A percentile compares a stretch with the other conserved stretches of the same genome.
Evolutionary conservation across 148 eudicot genomes (phyloP).

Genomic region (Vaccinium vitisidaea): DNA sequence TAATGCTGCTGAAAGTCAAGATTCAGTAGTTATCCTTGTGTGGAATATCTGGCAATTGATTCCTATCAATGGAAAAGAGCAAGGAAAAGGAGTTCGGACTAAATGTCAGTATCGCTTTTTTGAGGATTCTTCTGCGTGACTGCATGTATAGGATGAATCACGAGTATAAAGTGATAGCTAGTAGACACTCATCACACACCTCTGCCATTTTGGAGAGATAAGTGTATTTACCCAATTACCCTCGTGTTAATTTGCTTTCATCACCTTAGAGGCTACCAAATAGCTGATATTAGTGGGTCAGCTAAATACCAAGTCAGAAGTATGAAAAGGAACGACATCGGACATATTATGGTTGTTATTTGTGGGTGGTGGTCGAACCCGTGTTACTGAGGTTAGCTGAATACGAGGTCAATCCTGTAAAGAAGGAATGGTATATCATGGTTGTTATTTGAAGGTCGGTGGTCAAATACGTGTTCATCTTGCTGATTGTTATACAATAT

Average conservation of each 20-base stretch:
- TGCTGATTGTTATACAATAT: conserved; percentile 8
- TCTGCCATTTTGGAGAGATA: neutral
- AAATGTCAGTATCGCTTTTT: neutral
- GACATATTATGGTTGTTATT: neutral
- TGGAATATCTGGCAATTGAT: neutral
- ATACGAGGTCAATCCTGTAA: neutral
- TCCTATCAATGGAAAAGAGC: neutral
- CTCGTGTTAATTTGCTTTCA: neutral
- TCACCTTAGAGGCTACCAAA: neutral
- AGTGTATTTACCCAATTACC: neutral
- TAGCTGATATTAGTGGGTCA: neutral
- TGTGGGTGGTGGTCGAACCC: neutral
- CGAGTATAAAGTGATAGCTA: neutral
- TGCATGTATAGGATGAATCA: neutral
- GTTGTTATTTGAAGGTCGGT: neutral
- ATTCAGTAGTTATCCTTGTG: neutral
- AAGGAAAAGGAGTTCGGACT: neutral
- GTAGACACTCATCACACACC: neutral
- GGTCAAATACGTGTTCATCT: neutral
- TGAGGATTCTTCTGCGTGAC: neutral
- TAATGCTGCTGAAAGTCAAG: neutral
- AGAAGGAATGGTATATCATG: neutral
- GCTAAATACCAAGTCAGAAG: neutral
- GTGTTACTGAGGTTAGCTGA: neutral
- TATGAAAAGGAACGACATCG: neutral